phyloP scores from a whole-genome alignment of 345 rosid genomes.

The Turritis glabra region DNA sequence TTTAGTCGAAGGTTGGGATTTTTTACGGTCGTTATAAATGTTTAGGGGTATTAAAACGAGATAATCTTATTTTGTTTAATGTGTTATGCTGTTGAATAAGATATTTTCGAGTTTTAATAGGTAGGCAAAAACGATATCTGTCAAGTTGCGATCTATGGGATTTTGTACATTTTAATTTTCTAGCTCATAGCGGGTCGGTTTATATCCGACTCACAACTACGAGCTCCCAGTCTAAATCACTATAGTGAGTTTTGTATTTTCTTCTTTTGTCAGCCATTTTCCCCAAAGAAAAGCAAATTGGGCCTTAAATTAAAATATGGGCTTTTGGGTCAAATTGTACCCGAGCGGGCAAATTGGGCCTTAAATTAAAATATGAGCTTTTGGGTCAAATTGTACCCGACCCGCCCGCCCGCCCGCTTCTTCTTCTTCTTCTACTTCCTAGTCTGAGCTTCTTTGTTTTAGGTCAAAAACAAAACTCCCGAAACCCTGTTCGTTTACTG shows the following conservation, averaged over 20 bases:
- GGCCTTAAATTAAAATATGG: background rate
- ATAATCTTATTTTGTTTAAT: no score
- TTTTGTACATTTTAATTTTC: no score
- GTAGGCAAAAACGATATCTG: no score
- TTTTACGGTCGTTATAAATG: background rate
- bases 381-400: background rate
- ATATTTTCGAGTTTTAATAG: no score
- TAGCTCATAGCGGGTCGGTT: no score
- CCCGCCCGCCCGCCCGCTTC: background rate
- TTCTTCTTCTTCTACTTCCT: slow-evolving; percentile 7
- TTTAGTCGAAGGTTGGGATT: background rate
- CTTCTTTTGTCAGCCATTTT: background rate
- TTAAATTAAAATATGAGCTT: background rate
- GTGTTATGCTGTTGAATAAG: no score
- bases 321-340: background rate
- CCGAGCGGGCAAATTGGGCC: background rate
- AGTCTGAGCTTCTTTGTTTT: background rate
- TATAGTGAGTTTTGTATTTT: no score
- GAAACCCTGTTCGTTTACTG: slow-evolving; percentile 20
- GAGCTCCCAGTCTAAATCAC: no score
- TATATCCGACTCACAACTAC: no score
- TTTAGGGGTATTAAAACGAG: background rate
- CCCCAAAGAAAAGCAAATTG: background rate
- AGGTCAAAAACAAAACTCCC: background rate
- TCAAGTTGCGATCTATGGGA: no score